Evolutionary conservation across 148 eudicot genomes (phyloP).

Genomic region (Gaultheria prostrata): DNA sequence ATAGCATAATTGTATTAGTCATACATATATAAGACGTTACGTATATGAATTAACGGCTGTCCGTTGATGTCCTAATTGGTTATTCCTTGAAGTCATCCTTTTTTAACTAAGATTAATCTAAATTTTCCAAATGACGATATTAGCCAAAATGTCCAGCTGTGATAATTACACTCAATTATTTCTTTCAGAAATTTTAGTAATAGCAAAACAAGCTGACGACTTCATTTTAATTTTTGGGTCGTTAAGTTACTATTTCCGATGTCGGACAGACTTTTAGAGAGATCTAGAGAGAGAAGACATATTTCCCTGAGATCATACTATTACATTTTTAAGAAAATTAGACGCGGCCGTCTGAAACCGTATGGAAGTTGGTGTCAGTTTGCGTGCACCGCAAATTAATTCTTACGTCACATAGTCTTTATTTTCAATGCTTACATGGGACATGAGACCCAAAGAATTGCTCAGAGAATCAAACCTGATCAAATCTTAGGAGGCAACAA

Average conservation of each 20-base stretch:
- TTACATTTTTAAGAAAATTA: not conserved
- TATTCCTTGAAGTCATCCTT: not conserved
- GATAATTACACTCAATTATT: not conserved
- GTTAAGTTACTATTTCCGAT: not conserved
- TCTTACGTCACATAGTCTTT: too few species aligned
- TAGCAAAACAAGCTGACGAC: not conserved
- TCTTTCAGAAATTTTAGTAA: not conserved
- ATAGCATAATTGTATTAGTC: too few species aligned
- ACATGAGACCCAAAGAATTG: too few species aligned
- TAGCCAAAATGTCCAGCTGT: not conserved
- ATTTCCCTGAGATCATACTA: not conserved
- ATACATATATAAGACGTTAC: too few species aligned
- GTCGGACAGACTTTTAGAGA: not conserved
- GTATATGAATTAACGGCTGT: not conserved
- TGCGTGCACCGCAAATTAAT: too few species aligned
- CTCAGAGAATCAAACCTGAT: too few species aligned
- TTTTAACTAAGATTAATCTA: not conserved
- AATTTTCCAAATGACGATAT: not conserved
- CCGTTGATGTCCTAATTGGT: not conserved
- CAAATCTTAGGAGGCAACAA: too few species aligned
- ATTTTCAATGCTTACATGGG: too few species aligned
- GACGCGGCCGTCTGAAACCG: constrained; percentile 1
- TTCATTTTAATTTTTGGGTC: not conserved
- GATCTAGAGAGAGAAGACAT: not conserved
- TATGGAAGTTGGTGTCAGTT: too few species aligned